A percentile compares a stretch with the other conserved stretches of the same genome.
phyloP scores from a whole-genome alignment of 1,284 basidiomycete genomes.

The Melampsora americana region DNA sequence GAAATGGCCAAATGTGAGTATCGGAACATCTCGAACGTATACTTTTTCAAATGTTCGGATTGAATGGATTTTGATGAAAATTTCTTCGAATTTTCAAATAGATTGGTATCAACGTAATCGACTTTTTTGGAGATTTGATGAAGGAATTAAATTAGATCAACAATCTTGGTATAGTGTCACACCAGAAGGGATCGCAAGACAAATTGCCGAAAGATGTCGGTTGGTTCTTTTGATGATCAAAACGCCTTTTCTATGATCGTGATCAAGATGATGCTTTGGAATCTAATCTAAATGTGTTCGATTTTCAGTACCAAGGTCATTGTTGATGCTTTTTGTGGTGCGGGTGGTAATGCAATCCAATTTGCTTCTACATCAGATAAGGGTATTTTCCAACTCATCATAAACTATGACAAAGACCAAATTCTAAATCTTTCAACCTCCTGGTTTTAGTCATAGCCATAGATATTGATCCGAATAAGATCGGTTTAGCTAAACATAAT shows the following conservation, averaged over 20 bases:
- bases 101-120: constrained; percentile 80
- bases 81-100: constrained; percentile 53
- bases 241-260: not conserved
- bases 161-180: constrained; percentile 98
- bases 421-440: constrained; percentile 20
- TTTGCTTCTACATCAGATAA: constrained; percentile 91
- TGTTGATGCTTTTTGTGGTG: constrained; percentile 93
- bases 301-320: constrained; percentile 54
- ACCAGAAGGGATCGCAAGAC: constrained; percentile 81
- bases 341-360: constrained; percentile 94
- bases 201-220: constrained; percentile 85
- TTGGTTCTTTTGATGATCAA: constrained; percentile 61
- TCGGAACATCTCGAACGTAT: constrained; percentile 9
- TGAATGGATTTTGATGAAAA: constrained; percentile 23
- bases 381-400: constrained; percentile 45
- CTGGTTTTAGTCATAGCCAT: constrained; percentile 74
- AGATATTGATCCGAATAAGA: constrained; percentile 75
- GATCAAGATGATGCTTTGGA: too few species aligned
- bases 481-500: constrained; percentile 85
- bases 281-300: not conserved
- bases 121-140: constrained; percentile 74
- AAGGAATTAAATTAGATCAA: constrained; percentile 58
- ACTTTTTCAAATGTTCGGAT: constrained; percentile 16
- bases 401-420: not conserved
- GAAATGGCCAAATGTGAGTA: constrained; percentile 46